Evolutionary conservation across 192 early-diverging fungal genomes (phyloP), one percentile per base, ranked within the genome.

Genomic region (Globomyces pollinis-pini): DNA sequence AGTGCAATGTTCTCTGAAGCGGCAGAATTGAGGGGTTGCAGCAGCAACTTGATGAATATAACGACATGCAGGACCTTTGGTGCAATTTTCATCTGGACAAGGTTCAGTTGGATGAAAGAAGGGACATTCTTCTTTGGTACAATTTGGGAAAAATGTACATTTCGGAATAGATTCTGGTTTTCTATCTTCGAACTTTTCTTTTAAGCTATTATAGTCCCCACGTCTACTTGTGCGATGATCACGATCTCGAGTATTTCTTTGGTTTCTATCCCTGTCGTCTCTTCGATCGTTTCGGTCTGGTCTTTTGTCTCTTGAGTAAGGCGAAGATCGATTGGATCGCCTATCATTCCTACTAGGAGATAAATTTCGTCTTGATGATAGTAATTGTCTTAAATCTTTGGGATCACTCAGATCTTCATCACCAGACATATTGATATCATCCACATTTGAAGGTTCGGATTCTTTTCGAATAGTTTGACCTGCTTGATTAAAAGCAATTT

Each of bases 1-100:
- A 9, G 72, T 65, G 39, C 72, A 74, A 29, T 51, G 36, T 28
- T 50, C 63, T 31, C 64, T 66, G 34, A 60, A 74, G 18, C 47
- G 38, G 60, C 72, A 74, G 8, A 26, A 20, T 28, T 28, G 7
- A 26, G 44, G 23, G 23, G 18, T 12, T 9, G 38, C 7, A 23
- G 53, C 7, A 24, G 29, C 53, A 20, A n/a, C 16, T 16, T 41
- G 8, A 31, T 55, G 53, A 13, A 55, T 35, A 55, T n/a, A 55
- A 12, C 34, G 21, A 34, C 53, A 55, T 13, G 53, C 53, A 4
- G 53, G 38, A 0, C 53, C 53, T 35, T 41, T 55, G 53, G 53
- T 34, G n/a, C 53, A 55, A 41, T 41, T 33, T n/a, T 55, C 53
- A 41, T 55, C 53, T 13, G 53, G 53, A 55, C 53, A 55, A 33